These are phyloP conservation scores for Alopecurus myosuroides DNA, from an alignment of 176 grass and related monocot species.

Conservation along the genomic window DNA sequence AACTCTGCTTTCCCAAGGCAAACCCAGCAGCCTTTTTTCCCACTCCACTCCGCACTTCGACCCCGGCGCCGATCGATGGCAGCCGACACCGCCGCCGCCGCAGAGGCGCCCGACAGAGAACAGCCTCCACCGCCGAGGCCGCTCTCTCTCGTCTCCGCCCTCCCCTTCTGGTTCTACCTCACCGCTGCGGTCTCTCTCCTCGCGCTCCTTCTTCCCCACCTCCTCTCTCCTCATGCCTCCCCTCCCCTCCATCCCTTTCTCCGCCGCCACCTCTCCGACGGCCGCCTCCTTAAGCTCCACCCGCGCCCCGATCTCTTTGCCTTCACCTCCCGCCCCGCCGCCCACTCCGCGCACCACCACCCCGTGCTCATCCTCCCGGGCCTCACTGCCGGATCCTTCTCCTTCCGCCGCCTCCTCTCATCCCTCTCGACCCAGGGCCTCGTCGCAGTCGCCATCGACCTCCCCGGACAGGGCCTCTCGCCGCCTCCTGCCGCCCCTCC, in stretches of 20 bases:
- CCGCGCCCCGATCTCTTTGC: slow-evolving; percentile 35
- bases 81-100: background rate
- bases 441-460: slow-evolving; percentile 40
- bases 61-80: slow-evolving; percentile 4
- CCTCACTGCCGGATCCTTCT: slow-evolving; percentile 62
- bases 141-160: slow-evolving; percentile 11
- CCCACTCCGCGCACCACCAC: background rate
- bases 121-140: background rate
- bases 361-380: slow-evolving; percentile 55
- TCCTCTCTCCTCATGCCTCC: slow-evolving; percentile 21
- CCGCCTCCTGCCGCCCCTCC: background rate
- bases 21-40: slow-evolving; percentile 6
- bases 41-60: background rate
- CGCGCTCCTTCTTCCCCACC: slow-evolving; percentile 43
- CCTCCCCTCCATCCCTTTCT: slow-evolving; percentile 30
- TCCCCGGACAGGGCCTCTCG: slow-evolving; percentile 57
- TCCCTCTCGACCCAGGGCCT: slow-evolving; percentile 31
- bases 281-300: slow-evolving; percentile 49
- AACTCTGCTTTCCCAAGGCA: slow-evolving; percentile 13
- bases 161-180: slow-evolving; percentile 89
- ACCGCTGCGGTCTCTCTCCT: slow-evolving; percentile 51
- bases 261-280: slow-evolving; percentile 34
- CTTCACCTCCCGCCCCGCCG: slow-evolving; percentile 26
- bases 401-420: slow-evolving; percentile 48
- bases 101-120: background rate